A percentile compares a stretch with the other conserved stretches of the same genome.
Conservation (phyloP, 2,329 filamentous ascomycete species). For the Trichoderma polysporum region DNA sequence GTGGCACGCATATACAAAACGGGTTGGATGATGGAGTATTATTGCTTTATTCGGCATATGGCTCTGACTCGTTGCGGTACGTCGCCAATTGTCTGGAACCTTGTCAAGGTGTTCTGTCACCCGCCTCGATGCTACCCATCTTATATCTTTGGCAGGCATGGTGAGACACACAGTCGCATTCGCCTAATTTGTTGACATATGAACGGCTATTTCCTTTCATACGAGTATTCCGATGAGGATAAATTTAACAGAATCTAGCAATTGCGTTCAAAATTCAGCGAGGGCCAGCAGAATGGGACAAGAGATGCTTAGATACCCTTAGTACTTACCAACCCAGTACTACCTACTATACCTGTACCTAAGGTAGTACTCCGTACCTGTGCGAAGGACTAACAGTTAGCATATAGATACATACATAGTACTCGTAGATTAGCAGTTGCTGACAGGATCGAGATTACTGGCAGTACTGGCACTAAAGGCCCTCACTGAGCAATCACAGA, state of each 20-base stretch:
- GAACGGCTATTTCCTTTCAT: not conserved
- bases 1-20: not conserved
- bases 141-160: not conserved
- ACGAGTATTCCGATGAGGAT: not conserved
- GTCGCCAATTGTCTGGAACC: not conserved
- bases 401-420: too few relatives aligned
- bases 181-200: not conserved
- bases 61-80: not conserved
- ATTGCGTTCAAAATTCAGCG: too few relatives aligned
- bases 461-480: not conserved
- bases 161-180: not conserved
- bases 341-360: too few relatives aligned
- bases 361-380: too few relatives aligned
- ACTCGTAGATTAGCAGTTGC: too few relatives aligned
- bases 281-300: too few relatives aligned
- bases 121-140: not conserved
- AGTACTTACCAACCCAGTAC: too few relatives aligned
- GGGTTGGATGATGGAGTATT: not conserved
- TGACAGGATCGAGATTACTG: too few relatives aligned
- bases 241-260: too few relatives aligned
- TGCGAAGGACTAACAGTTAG: too few relatives aligned
- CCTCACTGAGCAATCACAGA: not conserved
- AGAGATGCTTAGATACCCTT: too few relatives aligned
- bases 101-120: not conserved
- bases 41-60: constrained; percentile 2